Conservation (phyloP, 345 rosid genomes). For the Gossypium turneri region DNA sequence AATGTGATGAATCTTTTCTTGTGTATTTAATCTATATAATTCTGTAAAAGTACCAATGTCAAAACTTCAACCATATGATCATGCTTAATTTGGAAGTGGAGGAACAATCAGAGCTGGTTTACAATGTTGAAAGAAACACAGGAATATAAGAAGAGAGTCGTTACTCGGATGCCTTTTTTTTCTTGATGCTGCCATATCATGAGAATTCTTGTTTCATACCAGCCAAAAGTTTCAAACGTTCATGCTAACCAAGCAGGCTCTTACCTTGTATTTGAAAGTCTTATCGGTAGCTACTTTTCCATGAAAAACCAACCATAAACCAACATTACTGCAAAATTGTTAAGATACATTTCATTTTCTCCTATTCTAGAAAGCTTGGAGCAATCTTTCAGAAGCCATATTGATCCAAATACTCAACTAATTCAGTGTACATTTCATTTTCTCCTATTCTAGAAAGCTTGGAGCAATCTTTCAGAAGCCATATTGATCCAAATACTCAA, state of each 20-base stretch:
- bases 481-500: not conserved
- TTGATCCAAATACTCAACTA: not conserved
- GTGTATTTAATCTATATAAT: not conserved
- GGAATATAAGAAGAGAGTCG: not conserved
- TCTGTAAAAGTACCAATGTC: not conserved
- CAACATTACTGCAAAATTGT: not conserved
- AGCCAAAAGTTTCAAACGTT: not conserved
- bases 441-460: not conserved
- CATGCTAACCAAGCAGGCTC: not conserved
- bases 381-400: not conserved
- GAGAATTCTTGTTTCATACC: not conserved
- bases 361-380: not conserved
- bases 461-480: not conserved
- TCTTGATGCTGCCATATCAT: not conserved
- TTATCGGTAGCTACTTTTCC: not conserved
- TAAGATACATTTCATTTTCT: not conserved
- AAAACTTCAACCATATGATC: slow-evolving; percentile 1
- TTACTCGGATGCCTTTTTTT: not conserved
- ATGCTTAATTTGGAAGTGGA: not conserved
- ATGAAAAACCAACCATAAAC: not conserved
- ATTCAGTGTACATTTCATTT: not conserved
- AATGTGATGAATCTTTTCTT: not conserved
- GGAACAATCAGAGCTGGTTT: slow-evolving; percentile 4
- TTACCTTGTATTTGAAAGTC: not conserved
- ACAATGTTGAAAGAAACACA: not conserved